Conservation (phyloP, 208 protist species). For the Acanthamoeba lenticulata region DNA sequence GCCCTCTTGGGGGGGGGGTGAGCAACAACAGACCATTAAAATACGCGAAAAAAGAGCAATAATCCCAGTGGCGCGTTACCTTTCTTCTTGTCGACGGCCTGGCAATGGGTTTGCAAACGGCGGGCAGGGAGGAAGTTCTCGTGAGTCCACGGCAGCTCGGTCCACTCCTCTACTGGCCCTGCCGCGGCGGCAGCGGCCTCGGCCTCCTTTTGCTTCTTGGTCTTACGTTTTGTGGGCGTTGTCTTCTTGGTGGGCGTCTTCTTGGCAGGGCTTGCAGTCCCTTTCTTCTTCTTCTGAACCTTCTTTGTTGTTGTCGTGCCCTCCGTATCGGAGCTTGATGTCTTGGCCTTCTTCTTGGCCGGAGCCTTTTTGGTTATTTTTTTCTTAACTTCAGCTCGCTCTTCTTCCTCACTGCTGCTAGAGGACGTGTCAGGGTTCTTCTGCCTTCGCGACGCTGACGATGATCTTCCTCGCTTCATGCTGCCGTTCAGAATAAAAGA, state of each 20-base stretch:
- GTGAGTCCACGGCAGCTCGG: neutral
- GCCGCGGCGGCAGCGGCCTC: neutral
- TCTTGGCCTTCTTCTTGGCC: neutral
- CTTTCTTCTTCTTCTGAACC: no score
- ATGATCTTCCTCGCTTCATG: neutral
- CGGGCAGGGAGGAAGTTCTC: neutral
- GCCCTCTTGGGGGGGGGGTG: neutral
- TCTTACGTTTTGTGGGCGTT: neutral
- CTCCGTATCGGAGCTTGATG: neutral
- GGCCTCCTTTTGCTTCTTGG: conserved; percentile 7
- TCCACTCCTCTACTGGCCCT: neutral
- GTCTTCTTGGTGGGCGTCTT: neutral
- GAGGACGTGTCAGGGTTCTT: neutral
- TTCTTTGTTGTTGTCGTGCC: neutral
- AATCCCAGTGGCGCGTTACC: neutral
- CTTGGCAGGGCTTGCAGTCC: no score
- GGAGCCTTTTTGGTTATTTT: neutral
- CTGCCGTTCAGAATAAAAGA: neutral
- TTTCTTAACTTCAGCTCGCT: neutral
- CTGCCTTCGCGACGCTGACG: neutral
- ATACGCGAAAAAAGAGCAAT: neutral
- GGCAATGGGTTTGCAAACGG: neutral
- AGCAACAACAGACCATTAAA: neutral
- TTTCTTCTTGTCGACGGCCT: neutral
- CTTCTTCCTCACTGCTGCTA: neutral